Percentiles rank a stretch among this genome's conserved stretches.
These are phyloP conservation scores for Agarophyton chilense DNA, from an alignment of 23 red algal species.

Conservation along the genomic window DNA sequence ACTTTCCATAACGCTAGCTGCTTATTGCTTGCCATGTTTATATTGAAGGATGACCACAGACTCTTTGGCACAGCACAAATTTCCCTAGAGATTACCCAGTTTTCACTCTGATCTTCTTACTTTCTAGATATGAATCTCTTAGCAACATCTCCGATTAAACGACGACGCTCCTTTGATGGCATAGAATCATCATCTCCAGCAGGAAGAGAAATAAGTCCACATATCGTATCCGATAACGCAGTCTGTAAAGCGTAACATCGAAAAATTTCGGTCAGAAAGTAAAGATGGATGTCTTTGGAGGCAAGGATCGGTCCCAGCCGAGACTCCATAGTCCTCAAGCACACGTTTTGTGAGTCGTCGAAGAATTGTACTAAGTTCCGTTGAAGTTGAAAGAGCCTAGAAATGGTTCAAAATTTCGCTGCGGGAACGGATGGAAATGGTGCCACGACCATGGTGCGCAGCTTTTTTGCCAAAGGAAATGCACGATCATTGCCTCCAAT, in stretches of 20 bases:
- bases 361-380: too few relatives aligned
- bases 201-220: background rate
- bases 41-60: background rate
- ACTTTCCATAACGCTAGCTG: too few relatives aligned
- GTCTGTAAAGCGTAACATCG: background rate
- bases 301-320: too few relatives aligned
- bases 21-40: conserved; percentile 47
- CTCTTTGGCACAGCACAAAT: background rate
- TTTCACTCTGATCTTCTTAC: background rate
- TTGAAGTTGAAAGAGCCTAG: too few relatives aligned
- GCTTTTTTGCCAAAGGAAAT: too few relatives aligned
- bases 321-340: too few relatives aligned
- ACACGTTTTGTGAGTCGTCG: too few relatives aligned
- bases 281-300: conserved; percentile 8
- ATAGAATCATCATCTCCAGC: background rate
- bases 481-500: too few relatives aligned
- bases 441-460: too few relatives aligned
- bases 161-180: background rate
- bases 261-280: conserved; percentile 1
- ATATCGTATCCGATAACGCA: background rate
- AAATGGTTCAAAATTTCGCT: too few relatives aligned
- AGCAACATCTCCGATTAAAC: background rate
- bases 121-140: background rate
- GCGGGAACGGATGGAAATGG: too few relatives aligned
- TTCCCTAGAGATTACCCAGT: conserved; percentile 14